A percentile compares a stretch with the other conserved stretches of the same genome.
Conservation (phyloP, 108 stramenopile genomes). For the Pseudonitzschia multistriata region DNA sequence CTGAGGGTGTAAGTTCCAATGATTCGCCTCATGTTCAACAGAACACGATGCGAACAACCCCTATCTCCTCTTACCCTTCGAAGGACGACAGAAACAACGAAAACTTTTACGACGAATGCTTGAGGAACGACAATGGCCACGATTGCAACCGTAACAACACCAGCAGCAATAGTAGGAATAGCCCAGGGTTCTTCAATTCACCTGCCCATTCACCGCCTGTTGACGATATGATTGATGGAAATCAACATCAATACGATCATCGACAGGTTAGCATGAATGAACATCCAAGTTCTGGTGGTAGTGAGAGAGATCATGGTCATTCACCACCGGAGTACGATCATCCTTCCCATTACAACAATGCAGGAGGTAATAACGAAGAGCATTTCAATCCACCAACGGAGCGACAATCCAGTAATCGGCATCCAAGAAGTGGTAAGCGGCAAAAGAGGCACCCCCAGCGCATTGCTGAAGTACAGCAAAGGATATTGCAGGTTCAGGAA, state of each 20-base stretch:
- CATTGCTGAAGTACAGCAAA: slow-evolving; percentile 6
- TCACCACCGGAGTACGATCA: background rate
- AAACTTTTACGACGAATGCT: background rate
- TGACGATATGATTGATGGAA: background rate
- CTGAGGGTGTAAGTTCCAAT: background rate
- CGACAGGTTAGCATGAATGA: background rate
- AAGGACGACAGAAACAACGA: background rate
- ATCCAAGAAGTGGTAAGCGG: background rate
- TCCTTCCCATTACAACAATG: background rate
- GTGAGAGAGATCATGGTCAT: background rate
- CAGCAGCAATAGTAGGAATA: background rate
- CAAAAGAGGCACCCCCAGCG: background rate
- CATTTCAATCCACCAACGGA: background rate
- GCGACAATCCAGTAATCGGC: background rate
- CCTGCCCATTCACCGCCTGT: background rate
- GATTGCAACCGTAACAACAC: too few relatives aligned
- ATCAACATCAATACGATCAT: background rate
- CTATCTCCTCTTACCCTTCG: background rate
- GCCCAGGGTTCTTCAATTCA: background rate
- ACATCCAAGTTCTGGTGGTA: background rate
- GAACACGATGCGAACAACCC: background rate
- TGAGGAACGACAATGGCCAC: background rate
- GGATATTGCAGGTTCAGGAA: background rate
- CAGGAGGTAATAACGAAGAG: background rate
- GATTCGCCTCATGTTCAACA: background rate